Evolutionary conservation across 2,329 filamentous ascomycete genomes (phyloP).

Genomic region (Zymoseptoria brevis): DNA sequence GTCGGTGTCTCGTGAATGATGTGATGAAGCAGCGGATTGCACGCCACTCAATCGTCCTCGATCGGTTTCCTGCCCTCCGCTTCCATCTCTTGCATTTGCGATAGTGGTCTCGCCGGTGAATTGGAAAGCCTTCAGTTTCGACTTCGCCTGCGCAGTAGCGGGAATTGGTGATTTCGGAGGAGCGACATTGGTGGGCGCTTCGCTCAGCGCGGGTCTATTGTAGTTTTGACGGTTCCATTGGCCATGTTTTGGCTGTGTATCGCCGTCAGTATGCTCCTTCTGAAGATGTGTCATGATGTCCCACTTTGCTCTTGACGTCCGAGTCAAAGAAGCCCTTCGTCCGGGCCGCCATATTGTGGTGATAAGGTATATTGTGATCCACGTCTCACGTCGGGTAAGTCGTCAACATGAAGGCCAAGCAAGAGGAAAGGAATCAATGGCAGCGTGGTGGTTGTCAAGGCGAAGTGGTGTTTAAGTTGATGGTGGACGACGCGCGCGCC

Average conservation of each 20-base stretch:
- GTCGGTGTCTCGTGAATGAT: neutral
- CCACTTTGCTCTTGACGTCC: conserved; percentile 36
- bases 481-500: neutral
- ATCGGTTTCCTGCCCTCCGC: conserved; percentile 36
- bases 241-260: conserved; percentile 15
- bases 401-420: neutral
- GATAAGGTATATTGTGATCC: neutral
- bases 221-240: conserved; percentile 20
- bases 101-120: conserved; percentile 36
- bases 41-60: neutral
- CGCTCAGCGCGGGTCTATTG: conserved; percentile 12
- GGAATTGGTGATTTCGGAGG: conserved; percentile 37
- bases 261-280: conserved; percentile 4
- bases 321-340: conserved; percentile 48
- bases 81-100: conserved; percentile 9
- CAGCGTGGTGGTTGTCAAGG: neutral
- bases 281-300: neutral
- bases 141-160: conserved; percentile 46
- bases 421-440: neutral
- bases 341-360: conserved; percentile 23
- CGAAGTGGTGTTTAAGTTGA: neutral
- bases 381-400: neutral
- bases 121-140: conserved; percentile 49
- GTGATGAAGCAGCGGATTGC: neutral
- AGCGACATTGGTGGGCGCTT: conserved; percentile 20